Evolutionary conservation across 1,139 yeast species (phyloP).

Genomic region (Magnusiomyces paraingens): DNA sequence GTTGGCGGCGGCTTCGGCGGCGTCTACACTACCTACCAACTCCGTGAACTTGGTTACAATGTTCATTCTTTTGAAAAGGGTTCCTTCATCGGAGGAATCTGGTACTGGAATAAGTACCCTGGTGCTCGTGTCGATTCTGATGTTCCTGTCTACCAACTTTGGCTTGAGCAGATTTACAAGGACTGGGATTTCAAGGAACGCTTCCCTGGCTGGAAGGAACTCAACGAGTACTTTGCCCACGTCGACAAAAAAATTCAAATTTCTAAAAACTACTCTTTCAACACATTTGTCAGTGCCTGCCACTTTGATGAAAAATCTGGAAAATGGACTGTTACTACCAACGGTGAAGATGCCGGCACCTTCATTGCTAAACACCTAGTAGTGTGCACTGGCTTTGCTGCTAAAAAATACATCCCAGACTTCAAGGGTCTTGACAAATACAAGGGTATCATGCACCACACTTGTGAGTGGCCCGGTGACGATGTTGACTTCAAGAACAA

Average conservation of each 20-base stretch:
- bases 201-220: slow-evolving; percentile 44
- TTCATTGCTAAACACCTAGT: slow-evolving; percentile 33
- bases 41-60: slow-evolving; percentile 36
- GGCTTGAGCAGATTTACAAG: slow-evolving; percentile 39
- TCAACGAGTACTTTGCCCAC: slow-evolving; percentile 41
- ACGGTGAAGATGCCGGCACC: slow-evolving; percentile 14
- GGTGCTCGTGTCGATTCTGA: slow-evolving; percentile 45
- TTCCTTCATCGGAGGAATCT: slow-evolving; percentile 46
- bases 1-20: slow-evolving; percentile 49
- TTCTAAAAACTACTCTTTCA: slow-evolving; percentile 28
- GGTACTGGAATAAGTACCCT: slow-evolving; percentile 51
- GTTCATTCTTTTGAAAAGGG: slow-evolving; percentile 40
- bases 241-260: slow-evolving; percentile 38
- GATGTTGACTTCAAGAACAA: slow-evolving; percentile 35
- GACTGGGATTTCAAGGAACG: slow-evolving; percentile 41
- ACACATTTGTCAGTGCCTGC: slow-evolving; percentile 18
- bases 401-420: slow-evolving; percentile 25
- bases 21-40: slow-evolving; percentile 33
- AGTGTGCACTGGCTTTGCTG: slow-evolving; percentile 31
- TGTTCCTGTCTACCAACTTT: slow-evolving; percentile 47
- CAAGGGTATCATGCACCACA: slow-evolving; percentile 44
- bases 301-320: slow-evolving; percentile 34
- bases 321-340: slow-evolving; percentile 34
- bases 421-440: slow-evolving; percentile 36
- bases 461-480: slow-evolving; percentile 41